These are phyloP conservation scores for Calcarisporium arbuscula DNA, from an alignment of 2,329 filamentous ascomycete genomes.

Conservation along the genomic window DNA sequence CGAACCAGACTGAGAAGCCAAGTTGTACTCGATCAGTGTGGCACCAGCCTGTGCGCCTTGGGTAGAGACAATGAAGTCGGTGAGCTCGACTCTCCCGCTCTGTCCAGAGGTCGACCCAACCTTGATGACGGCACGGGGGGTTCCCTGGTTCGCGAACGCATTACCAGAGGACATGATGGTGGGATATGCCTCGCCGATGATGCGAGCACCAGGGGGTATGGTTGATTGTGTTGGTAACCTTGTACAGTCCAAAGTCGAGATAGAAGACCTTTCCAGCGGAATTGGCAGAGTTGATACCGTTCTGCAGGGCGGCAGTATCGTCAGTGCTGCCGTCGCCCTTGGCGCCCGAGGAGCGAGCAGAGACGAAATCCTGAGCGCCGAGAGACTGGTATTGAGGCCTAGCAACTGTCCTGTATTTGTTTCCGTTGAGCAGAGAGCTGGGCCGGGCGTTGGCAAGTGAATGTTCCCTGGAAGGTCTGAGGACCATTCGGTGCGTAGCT, in stretches of 20 bases:
- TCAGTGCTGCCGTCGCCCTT: constrained; percentile 57
- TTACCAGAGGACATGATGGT: constrained; percentile 49
- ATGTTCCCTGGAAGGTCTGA: constrained; percentile 1
- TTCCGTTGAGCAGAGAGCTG: constrained; percentile 3
- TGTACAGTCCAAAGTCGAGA: constrained; percentile 52
- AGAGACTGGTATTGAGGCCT: constrained; percentile 82
- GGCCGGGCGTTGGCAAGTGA: constrained; percentile 1
- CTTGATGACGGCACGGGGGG: constrained; percentile 59
- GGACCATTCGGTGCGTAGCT: constrained; percentile 3
- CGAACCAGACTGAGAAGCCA: constrained; percentile 36
- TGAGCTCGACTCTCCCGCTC: constrained; percentile 60
- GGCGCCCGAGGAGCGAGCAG: constrained; percentile 75
- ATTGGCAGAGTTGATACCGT: constrained; percentile 45
- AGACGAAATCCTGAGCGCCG: constrained; percentile 65
- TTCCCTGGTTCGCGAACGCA: constrained; percentile 49
- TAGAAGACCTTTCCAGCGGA: constrained; percentile 44
- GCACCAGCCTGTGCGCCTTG: constrained; percentile 62
- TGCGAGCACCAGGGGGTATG: constrained; percentile 36
- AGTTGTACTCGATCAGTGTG: constrained; percentile 67
- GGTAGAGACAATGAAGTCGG: constrained; percentile 65
- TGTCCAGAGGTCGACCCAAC: constrained; percentile 56
- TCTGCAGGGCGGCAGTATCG: constrained; percentile 54
- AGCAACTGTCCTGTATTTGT: too few species aligned
- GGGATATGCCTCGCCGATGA: constrained; percentile 14
- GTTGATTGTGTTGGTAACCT: constrained; percentile 39